Percentiles rank a stretch among this genome's conserved stretches.
These are phyloP conservation scores for Vicia faba DNA, from an alignment of 306 rosid genomes.

Conservation along the genomic window DNA sequence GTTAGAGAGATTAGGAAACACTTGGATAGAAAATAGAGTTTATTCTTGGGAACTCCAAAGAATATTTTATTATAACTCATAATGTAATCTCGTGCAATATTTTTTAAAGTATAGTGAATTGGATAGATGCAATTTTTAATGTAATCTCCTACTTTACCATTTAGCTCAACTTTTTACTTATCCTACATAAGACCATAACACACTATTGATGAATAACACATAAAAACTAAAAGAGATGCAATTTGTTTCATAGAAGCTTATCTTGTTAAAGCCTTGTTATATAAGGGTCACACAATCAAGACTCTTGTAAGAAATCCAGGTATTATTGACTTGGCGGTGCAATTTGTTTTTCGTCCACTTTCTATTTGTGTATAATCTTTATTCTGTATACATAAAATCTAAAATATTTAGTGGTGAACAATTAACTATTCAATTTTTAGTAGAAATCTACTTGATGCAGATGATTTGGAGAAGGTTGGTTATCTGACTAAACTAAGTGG, in stretches of 20 bases:
- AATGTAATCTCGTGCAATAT: no score
- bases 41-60: no score
- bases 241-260: conserved; percentile 75
- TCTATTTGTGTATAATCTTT: neutral
- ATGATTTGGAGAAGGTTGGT: conserved; percentile 59
- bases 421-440: neutral
- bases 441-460: conserved; percentile 24
- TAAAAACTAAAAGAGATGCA: conserved; percentile 47
- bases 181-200: neutral
- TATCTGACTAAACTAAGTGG: conserved; percentile 60
- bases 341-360: no score
- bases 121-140: no score
- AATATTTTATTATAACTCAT: no score
- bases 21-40: no score
- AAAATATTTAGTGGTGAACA: no score
- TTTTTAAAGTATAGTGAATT: no score
- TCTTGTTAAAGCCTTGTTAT: conserved; percentile 66
- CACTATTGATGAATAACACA: neutral
- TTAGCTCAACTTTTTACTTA: no score
- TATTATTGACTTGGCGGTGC: neutral
- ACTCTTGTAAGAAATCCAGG: conserved; percentile 82
- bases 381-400: no score
- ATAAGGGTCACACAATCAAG: conserved; percentile 66
- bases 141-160: neutral
- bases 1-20: no score